Base-by-base conservation (phyloP, 2,329 filamentous ascomycete genomes). In the Truncatella angustata region DNA sequence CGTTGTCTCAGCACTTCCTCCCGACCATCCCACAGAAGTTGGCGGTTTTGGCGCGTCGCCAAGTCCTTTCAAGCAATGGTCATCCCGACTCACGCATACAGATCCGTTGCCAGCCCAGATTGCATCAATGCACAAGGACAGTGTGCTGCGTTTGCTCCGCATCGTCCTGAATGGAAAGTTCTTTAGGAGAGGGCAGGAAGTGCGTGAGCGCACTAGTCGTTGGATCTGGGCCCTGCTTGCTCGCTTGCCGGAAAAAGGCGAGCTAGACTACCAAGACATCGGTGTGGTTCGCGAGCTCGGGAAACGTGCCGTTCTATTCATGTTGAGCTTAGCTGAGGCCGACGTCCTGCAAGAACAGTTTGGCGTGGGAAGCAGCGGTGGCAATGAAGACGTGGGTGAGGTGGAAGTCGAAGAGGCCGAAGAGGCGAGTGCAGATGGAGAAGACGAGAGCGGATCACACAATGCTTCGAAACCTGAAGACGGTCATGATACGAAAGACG, bases 161-260 rank as follows among this genome's bases (percentile, higher is more conserved):
- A 75, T 92, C 49, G 71, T 89, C n/a, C 73, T 87, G 24, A 77
- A 79, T 16, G 82, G 83, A 49, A 83, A 82, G 54, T 82, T 88
- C 48, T 78, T 87, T 49, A 79, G 78, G 42, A 79, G 78, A 46
- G 81, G 80, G n/a, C 70, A 75, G 20, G 76, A 79, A 26, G 73
- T 91, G 26, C 76, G 82, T 23, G 79, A 82, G 60, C 80, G 85
- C 44, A 84, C 89, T 4, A 91, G 90, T 54, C 79, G 84, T 14
- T 97, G 93, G 93, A 75, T 90, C 4, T 97, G 91, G 92, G 85
- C 87, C 0, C 70, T 96, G 52, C 74, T 97, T 40, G 90, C 88
- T 3, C 81, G 85, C 52, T 78, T 93, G 53, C 86, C 88, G 1
- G 88, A 90, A 32, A 73, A 83, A 9, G 91, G 91, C 1, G 85